Base-by-base conservation (phyloP, 306 rosid species). In the Castanea crenata region DNA sequence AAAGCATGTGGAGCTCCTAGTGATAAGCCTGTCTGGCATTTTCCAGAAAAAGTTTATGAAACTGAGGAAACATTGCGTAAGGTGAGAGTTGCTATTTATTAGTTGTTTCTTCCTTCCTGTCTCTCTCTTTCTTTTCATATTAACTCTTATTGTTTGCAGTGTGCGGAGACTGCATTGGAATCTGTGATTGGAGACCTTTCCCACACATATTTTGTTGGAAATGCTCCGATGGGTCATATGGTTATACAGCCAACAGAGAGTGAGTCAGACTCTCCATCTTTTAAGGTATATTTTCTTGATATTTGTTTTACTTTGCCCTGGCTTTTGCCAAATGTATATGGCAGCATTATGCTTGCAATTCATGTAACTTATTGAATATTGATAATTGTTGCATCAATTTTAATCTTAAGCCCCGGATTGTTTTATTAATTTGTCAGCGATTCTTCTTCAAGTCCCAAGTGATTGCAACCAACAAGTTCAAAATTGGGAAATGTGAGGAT, bases 371-470 rank as follows among this genome's bases (percentile, higher is more conserved):
- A 65, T 4, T 21, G 32, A 55, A 79, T 74, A 73, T 76, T 80
- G 35, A 61, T 77, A 44, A 55, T 73, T 34, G 38, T 21, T 61
- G 15, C 51, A 18, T 18, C 19, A 46, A 1, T 71, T 58, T 71
- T 29, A 56, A 12, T 56, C 56, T 20, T 62, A 52, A 4, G 7
- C 38, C 52, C 61, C 61, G 78, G 57, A 57, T 70, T 23, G 74
- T 49, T 76, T 27, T 20, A 46, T 31, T 74, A 78, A 58, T 80
- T 32, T 85, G 62, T 21, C 89, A 92, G 98, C 86, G 78, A 76
- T 95, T 92, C 87, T 91, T 95, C 87, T 92, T 91, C 77, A 95
- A 95, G 87, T 91, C 97, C 73, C 95, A 92, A 90, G 93, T 95
- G 74, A 87, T 95, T 59, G 97, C 94, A 51, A 85, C 88, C 77